Evolutionary conservation across 2,329 filamentous ascomycete genomes (phyloP), one percentile per base, ranked within the genome.

Genomic region (Trichoderma semiorbis): DNA sequence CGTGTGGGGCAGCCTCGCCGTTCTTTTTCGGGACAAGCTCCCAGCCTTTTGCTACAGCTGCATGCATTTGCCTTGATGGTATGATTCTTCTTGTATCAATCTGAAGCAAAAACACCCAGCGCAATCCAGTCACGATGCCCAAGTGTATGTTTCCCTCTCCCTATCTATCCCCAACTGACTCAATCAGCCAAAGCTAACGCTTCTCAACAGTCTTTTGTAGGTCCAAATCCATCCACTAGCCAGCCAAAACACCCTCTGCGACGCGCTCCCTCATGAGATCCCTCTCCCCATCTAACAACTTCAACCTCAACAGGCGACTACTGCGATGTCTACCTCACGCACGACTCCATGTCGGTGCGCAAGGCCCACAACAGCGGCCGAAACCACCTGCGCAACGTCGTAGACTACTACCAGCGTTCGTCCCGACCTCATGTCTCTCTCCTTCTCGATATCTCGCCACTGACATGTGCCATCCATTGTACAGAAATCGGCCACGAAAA

Each of bases 271-370:
- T 53, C 66, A 58, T 21, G 18, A n/a, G 34, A 16, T 36, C 7
- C 47, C 43, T 26, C 14, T 7, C 28, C 24, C 14, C 16, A 18
- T 69, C 55, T 69, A 47, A 47, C 43, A 73, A 64, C 60, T 73
- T 34, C 53, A 11, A 21, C n/a, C 26, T 26, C 26, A 6, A 67
- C 53, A 84, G 83, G 95, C 88, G 96, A 99, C 83, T 99, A 99
- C 84, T 99, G 96, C 89, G 96, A 99, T 92, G 96, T 99, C 83
- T 99, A 99, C 88, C 92, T 99, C 78, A 99, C 96, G 76, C 96
- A 99, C 88, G 96, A 99, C 88, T 97, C 94, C 60, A 98, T 98
- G 95, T 97, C 94, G 84, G 96, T 99, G 84, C 95, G 96, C 78
- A 98, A 98, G 86, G 96, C 96, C 64, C 96, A 99, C 84, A 99